Base-by-base conservation (phyloP, 768 basidiomycete species). In the Crucibulum laeve region DNA sequence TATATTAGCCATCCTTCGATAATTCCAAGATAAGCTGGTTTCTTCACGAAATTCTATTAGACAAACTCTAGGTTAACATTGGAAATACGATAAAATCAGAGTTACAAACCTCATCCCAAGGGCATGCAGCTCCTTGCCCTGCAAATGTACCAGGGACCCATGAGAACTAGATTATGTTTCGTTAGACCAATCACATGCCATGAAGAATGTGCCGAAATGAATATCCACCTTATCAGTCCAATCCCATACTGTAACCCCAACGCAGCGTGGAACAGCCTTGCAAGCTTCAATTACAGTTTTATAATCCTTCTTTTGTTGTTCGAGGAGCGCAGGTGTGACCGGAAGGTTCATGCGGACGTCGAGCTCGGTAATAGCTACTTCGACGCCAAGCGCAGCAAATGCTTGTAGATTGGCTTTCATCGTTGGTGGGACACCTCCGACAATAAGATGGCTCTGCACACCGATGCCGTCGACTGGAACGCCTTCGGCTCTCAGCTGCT, bases 261-360 rank as follows among this genome's bases (percentile, higher is more conserved):
- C 52, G 38, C 71, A 73, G 3, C 55, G 52, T 4, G 54, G 47
- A 10, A 72, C 65, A 28, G 63, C 64, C 53, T 70, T 69, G 52
- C 81, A 83, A 14, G 78, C 74, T 4, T 55, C 48, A 37, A 82
- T 67, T 32, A 82, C 72, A 21, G 66, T 68, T 58, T 70, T 60
- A 50, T 80, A 83, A 52, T 83, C 80, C 49, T 63, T 64, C 53
- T 71, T 62, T 53, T 83, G 79, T 53, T 80, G 77, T 25, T 60
- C 65, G 15, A 76, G 61, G 23, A 70, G 56, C 2, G 69, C 69
- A 4, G 57, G 48, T 1, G 77, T 79, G 7, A 62, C 68, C 17
- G 79, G 80, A 8, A 77, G 64, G 7, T 10, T 36, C 35, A 36
- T 36, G 10, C 35, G 35, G 35, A 36, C 17, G 18, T 36, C 35